These are phyloP conservation scores for Metarhizium guizhouense DNA, from an alignment of 2,329 filamentous ascomycete species.

Conservation along the genomic window DNA sequence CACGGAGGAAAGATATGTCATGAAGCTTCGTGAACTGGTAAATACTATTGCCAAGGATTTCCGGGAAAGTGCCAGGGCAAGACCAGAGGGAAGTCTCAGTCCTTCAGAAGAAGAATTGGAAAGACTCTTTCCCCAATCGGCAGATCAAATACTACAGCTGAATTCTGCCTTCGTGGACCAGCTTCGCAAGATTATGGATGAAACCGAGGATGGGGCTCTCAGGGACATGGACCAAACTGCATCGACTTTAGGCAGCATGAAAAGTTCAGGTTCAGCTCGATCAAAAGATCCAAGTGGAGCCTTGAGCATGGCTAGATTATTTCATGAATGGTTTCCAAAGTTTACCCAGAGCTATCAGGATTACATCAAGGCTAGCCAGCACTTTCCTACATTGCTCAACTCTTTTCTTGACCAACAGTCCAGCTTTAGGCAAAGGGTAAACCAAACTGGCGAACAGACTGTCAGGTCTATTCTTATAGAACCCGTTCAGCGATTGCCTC, in stretches of 20 bases:
- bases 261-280: conserved; percentile 34
- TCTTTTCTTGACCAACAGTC: conserved; percentile 72
- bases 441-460: conserved; percentile 80
- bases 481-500: conserved; percentile 85
- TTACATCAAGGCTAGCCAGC: conserved; percentile 84
- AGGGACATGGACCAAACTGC: conserved; percentile 60
- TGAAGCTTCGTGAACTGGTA: conserved; percentile 77
- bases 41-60: conserved; percentile 75
- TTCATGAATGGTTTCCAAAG: conserved; percentile 86
- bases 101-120: conserved; percentile 65
- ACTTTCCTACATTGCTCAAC: conserved; percentile 75
- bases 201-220: conserved; percentile 72
- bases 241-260: conserved; percentile 30
- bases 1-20: conserved; percentile 89
- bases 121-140: conserved; percentile 70
- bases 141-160: conserved; percentile 71
- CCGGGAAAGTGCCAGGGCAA: conserved; percentile 55
- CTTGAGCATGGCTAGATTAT: conserved; percentile 66
- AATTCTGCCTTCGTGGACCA: conserved; percentile 75
- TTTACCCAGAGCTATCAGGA: conserved; percentile 88
- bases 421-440: conserved; percentile 71
- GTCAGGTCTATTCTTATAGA: conserved; percentile 91
- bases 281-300: conserved; percentile 69
- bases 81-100: conserved; percentile 53
- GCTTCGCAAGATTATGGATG: conserved; percentile 67